Evolutionary conservation across 2,329 filamentous ascomycete species (phyloP).

Genomic region (Apiospora aurea): DNA sequence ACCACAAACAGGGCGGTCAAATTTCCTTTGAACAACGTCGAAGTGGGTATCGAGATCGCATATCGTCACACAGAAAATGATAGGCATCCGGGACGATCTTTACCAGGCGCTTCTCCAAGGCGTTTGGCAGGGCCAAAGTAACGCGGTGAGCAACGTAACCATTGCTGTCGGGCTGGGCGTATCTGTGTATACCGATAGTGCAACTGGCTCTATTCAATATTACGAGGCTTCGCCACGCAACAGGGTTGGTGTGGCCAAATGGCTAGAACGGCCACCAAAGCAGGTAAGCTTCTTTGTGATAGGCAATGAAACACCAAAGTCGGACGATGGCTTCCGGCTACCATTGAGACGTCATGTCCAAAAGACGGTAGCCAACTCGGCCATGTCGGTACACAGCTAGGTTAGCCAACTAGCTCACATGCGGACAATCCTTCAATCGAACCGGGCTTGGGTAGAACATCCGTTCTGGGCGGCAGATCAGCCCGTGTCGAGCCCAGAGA

Average conservation of each 20-base stretch:
- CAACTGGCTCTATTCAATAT: not conserved
- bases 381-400: not conserved
- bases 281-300: slow-evolving; percentile 11
- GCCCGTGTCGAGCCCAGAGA: not conserved
- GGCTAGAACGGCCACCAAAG: not conserved
- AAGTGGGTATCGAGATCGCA: slow-evolving; percentile 8
- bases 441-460: not conserved
- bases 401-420: not conserved
- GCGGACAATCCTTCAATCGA: not conserved
- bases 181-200: not conserved
- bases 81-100: not conserved
- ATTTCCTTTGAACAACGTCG: slow-evolving; percentile 18
- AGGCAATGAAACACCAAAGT: not conserved
- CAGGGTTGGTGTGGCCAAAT: not conserved
- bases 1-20: not conserved
- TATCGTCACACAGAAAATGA: not conserved
- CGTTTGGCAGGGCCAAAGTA: not conserved
- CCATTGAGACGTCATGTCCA: not conserved
- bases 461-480: not conserved
- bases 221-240: not conserved
- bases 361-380: not conserved
- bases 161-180: not conserved
- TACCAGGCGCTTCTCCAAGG: not conserved
- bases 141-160: not conserved
- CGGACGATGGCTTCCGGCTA: not conserved